A percentile compares a stretch with the other conserved stretches of the same genome.
These are phyloP conservation scores for Protomyces lactucae-debilis DNA, from an alignment of 1,139 yeast genomes.

Conservation along the genomic window DNA sequence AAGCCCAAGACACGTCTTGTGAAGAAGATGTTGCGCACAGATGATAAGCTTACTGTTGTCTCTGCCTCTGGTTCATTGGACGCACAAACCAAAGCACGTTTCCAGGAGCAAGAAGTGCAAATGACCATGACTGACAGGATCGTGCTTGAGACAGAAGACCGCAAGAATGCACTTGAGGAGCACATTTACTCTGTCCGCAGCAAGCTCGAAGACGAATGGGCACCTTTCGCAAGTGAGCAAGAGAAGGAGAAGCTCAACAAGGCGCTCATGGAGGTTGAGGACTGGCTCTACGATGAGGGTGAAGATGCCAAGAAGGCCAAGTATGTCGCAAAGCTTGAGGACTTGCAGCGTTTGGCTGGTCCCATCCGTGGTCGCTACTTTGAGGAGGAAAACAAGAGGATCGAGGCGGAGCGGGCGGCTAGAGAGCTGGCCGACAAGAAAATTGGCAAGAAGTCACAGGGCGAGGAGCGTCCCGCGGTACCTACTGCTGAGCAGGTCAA, in stretches of 20 bases:
- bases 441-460: conserved; percentile 19
- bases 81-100: conserved; percentile 52
- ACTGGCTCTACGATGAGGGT: conserved; percentile 97
- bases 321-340: conserved; percentile 97
- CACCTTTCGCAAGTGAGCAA: conserved; percentile 80
- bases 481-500: conserved; percentile 25
- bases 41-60: conserved; percentile 55
- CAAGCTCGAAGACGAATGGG: conserved; percentile 87
- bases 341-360: conserved; percentile 90
- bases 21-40: conserved; percentile 90
- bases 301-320: conserved; percentile 94
- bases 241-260: conserved; percentile 77
- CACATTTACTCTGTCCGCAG: conserved; percentile 97
- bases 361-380: conserved; percentile 91
- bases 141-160: conserved; percentile 98
- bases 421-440: conserved; percentile 20
- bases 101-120: conserved; percentile 76
- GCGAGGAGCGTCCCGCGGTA: conserved; percentile 15
- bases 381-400: conserved; percentile 87
- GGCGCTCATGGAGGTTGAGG: conserved; percentile 81
- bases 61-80: conserved; percentile 64
- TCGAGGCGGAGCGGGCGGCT: conserved; percentile 54
- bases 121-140: conserved; percentile 87
- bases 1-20: conserved; percentile 67
- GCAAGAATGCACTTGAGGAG: conserved; percentile 96